Base-by-base conservation (phyloP, 176 grass and related monocot genomes). In the Melocanna baccifera region DNA sequence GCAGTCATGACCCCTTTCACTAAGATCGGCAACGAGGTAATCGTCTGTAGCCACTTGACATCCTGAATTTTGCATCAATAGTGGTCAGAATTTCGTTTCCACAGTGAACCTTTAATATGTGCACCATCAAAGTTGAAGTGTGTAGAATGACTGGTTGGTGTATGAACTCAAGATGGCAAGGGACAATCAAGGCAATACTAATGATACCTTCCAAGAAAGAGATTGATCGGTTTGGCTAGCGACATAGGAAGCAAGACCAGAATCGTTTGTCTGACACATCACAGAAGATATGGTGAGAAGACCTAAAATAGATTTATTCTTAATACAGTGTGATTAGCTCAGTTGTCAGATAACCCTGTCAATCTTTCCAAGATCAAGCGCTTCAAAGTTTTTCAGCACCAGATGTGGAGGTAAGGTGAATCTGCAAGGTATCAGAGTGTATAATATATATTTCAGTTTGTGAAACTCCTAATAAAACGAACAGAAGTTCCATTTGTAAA, bases 1-100 rank as follows among this genome's bases (percentile, higher is more conserved):
- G 91, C 97, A 58, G 93, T 99, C 88, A 96, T 72, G 47, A 94
- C 70, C 29, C 97, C 97, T 88, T 99, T 99, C 80, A 94, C 82
- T 78, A 98, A 20, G 79, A 98, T 96, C 1, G 96, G 96, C 69
- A 98, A 71, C 2, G 93, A 86, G 69, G 93, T 99, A 63, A 99
- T 67, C 59, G 93, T 96, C 75, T 92, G 90, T 19, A 96, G 45
- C 97, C 97, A 96, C 75, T 91, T 90, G 67, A 99, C 62, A 75
- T 99, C 97, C 97, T 96, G 71, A 12, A 68, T 86, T 74, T 10
- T 67, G 23, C 5, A 75, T 20, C 23, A 75, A 0, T 23, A 62
- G 12, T 65, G 11, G 65, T 67, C 69, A 85, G 20, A 30, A 22
- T 23, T 77, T 71, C 7, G 79, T 40, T 75, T 18, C 34, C 34